phyloP scores from a whole-genome alignment of 495 filamentous ascomycete species.

The Aspergillus haitiensis region DNA sequence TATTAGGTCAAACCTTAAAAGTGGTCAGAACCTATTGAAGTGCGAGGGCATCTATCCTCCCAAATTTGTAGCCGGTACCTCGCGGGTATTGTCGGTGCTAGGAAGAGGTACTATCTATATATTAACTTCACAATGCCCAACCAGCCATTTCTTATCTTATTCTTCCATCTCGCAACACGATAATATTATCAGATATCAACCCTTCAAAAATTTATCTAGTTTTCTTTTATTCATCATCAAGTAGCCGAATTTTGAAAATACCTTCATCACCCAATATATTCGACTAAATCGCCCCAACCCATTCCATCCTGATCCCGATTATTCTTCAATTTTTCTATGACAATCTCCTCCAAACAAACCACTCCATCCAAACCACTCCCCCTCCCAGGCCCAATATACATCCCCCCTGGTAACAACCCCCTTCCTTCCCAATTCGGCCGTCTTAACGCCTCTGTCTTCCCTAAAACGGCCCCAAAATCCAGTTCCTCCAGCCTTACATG shows the following conservation, averaged over 20 bases:
- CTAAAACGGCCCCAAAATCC: constrained; percentile 29
- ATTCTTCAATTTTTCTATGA: constrained; percentile 24
- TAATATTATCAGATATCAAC: too few species aligned
- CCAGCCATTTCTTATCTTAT: too few species aligned
- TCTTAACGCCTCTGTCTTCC: constrained; percentile 26
- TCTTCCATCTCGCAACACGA: too few species aligned
- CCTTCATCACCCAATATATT: constrained; percentile 11
- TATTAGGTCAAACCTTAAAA: neutral
- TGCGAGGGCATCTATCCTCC: too few species aligned
- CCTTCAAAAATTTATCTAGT: too few species aligned
- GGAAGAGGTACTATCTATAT: neutral
- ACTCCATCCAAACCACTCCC: constrained; percentile 24
- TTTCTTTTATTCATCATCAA: too few species aligned
- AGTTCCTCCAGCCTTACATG: constrained; percentile 24
- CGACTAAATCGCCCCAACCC: constrained; percentile 24
- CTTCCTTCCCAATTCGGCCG: constrained; percentile 25
- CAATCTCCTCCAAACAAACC: constrained; percentile 30
- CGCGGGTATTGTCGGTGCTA: neutral
- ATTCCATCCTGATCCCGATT: too few species aligned
- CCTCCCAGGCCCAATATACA: constrained; percentile 19
- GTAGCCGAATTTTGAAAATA: neutral
- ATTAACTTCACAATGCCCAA: neutral
- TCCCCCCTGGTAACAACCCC: constrained; percentile 19
- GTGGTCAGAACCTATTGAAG: neutral
- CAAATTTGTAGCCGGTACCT: neutral